Evolutionary conservation across 495 filamentous ascomycete genomes (phyloP).

Genomic region (Penicillium atrosanguineum): DNA sequence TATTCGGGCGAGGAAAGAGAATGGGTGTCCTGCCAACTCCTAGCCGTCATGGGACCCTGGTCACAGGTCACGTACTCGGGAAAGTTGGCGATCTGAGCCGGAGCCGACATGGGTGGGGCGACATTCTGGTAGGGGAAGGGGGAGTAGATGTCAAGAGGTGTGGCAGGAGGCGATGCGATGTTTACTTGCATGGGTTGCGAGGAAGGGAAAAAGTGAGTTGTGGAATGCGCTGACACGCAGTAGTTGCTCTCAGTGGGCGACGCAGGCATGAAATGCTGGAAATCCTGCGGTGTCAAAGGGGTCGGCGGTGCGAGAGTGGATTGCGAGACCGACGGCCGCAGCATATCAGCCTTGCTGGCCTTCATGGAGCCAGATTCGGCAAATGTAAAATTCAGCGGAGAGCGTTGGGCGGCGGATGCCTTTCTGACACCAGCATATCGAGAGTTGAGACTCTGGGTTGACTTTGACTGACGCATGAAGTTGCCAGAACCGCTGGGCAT

Average conservation of each 20-base stretch:
- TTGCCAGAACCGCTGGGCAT: slow-evolving; percentile 33
- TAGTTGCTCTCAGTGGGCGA: slow-evolving; percentile 40
- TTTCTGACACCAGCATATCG: slow-evolving; percentile 53
- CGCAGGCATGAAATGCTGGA: slow-evolving; percentile 43
- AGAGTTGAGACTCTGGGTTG: slow-evolving; percentile 47
- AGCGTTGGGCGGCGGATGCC: slow-evolving; percentile 47
- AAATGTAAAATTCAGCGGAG: slow-evolving; percentile 52
- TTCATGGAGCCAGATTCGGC: slow-evolving; percentile 43
- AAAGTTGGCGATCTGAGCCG: slow-evolving; percentile 43
- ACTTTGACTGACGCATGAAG: slow-evolving; percentile 53
- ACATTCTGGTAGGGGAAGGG: slow-evolving; percentile 39
- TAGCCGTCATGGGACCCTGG: slow-evolving; percentile 32
- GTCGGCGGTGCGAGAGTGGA: slow-evolving; percentile 45
- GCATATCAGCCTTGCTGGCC: slow-evolving; percentile 40
- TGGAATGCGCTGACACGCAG: slow-evolving; percentile 40
- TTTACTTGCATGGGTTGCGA: slow-evolving; percentile 47
- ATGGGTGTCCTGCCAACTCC: slow-evolving; percentile 42
- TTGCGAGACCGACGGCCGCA: slow-evolving; percentile 40
- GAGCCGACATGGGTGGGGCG: slow-evolving; percentile 45
- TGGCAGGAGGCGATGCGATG: slow-evolving; percentile 47
- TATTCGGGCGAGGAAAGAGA: slow-evolving; percentile 45
- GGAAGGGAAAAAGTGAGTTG: slow-evolving; percentile 38
- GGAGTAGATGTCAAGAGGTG: slow-evolving; percentile 42
- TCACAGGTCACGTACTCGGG: slow-evolving; percentile 39
- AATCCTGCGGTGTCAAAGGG: slow-evolving; percentile 45